phyloP scores from a whole-genome alignment of 2,329 filamentous ascomycete species.

The Aureobasidium vineae region DNA sequence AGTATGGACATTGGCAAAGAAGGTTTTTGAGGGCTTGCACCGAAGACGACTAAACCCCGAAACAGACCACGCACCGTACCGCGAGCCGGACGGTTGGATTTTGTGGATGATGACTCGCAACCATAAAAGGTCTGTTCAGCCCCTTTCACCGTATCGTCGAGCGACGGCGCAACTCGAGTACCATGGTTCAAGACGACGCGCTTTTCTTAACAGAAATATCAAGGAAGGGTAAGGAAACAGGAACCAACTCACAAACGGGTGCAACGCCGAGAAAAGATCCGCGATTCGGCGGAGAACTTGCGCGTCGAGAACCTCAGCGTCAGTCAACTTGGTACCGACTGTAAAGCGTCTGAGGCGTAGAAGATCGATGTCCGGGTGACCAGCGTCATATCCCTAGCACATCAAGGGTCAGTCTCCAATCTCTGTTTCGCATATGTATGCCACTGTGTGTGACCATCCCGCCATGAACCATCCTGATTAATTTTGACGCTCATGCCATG shows the following conservation, averaged over 20 bases:
- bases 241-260: conserved; percentile 68
- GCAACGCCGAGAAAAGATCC: conserved; percentile 65
- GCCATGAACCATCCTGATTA: conserved; percentile 19
- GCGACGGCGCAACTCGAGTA: conserved; percentile 20
- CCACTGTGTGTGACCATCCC: conserved; percentile 8
- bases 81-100: conserved; percentile 17
- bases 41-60: conserved; percentile 5
- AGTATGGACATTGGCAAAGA: conserved; percentile 1
- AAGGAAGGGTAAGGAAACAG: not conserved
- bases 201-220: not conserved
- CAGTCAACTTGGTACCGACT: conserved; percentile 64
- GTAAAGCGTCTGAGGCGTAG: conserved; percentile 80
- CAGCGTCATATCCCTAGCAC: conserved; percentile 67
- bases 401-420: conserved; percentile 20
- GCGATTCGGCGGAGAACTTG: conserved; percentile 65
- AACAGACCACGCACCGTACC: conserved; percentile 21
- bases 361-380: conserved; percentile 76
- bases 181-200: conserved; percentile 15
- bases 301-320: conserved; percentile 61
- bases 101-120: conserved; percentile 21
- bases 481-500: conserved; percentile 17
- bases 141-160: conserved; percentile 1
- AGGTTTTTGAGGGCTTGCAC: conserved; percentile 15
- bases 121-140: conserved; percentile 21
- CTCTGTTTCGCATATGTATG: conserved; percentile 16